Evolutionary conservation across 441 rosid species (phyloP), one percentile per base, ranked within the genome.

Genomic region (Arabidopsis lyrata): DNA sequence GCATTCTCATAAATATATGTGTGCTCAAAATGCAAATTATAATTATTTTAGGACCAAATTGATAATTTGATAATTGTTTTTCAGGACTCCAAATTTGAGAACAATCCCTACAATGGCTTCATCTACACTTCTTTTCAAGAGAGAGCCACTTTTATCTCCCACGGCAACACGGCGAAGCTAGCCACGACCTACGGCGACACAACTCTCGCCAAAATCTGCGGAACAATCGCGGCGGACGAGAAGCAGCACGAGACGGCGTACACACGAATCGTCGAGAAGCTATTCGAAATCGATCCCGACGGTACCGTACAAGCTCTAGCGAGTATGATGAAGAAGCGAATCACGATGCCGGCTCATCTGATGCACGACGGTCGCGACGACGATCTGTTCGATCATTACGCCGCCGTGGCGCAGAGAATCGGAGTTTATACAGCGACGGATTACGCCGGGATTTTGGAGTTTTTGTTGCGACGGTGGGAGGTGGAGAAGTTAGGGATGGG

Each of bases 71-170:
- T 1, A 50, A 50, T 22, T 22, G 13, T 20, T 20, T 3, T 50
- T 50, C 32, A 81, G 87, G 87, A 81, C 59, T 83, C 87, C 16
- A 84, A 84, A 74, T 79, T 81, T 12, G 85, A 84, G 62, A 84
- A 84, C 81, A 78, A 80, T 61, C 87, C 87, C 1, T 81, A 81
- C 70, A 80, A 74, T n/a, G 83, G 87, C 45, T 84, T 84, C 76
- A 81, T 84, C 79, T 84, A 84, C 76, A 84, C 87, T 5, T 80
- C 87, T 1, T 84, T 84, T 48, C 87, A 84, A 80, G 87, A 84
- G 77, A 62, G 80, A 41, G 80, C 80, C 4, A 76, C 80, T 0
- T 76, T 70, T 42, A 76, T 76, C 36, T 76, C 80, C 15, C 80
- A 76, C n/a, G 87, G 83, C 34, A 84, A 84, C 83, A 81, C 83